Conservation (phyloP, 441 rosid genomes). For the Populus tomentosa region DNA sequence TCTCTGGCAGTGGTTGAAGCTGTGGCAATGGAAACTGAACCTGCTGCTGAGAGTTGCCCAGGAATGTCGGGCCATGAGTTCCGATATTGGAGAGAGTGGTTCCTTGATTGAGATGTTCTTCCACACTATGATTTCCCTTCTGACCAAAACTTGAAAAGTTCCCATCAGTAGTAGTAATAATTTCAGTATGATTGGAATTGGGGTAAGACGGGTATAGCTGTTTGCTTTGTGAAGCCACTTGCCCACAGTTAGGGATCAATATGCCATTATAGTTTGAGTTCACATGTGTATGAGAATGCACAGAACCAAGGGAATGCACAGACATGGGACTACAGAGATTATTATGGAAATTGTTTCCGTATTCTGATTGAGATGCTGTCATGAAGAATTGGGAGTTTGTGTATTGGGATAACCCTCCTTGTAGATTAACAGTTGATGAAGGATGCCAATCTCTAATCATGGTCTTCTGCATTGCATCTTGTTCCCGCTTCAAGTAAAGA, state of each 20-base stretch:
- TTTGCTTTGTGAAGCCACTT: background rate
- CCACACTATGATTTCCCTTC: slow-evolving; percentile 6
- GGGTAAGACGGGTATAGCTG: background rate
- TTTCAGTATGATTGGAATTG: background rate
- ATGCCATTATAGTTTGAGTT: slow-evolving; percentile 3
- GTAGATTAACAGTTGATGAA: slow-evolving; percentile 12
- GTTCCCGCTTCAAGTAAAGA: slow-evolving; percentile 28
- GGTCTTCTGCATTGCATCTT: slow-evolving; percentile 16
- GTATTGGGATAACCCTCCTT: slow-evolving; percentile 8
- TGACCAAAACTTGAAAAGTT: slow-evolving; percentile 1
- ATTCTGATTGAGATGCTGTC: slow-evolving; percentile 6
- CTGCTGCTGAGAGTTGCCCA: slow-evolving; percentile 4
- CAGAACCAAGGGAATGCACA: slow-evolving; percentile 7
- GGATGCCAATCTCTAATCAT: slow-evolving; percentile 6
- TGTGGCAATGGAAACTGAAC: background rate
- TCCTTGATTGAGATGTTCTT: slow-evolving; percentile 1
- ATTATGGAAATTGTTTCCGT: slow-evolving; percentile 7
- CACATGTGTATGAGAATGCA: background rate
- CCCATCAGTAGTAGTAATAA: background rate
- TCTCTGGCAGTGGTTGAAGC: slow-evolving; percentile 1
- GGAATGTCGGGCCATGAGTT: background rate
- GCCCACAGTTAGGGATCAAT: background rate
- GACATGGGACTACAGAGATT: slow-evolving; percentile 5
- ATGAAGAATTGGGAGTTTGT: background rate
- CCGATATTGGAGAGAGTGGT: slow-evolving; percentile 2